These are phyloP conservation scores for Erodium maritimum DNA, from an alignment of 345 rosid species.

Conservation along the genomic window DNA sequence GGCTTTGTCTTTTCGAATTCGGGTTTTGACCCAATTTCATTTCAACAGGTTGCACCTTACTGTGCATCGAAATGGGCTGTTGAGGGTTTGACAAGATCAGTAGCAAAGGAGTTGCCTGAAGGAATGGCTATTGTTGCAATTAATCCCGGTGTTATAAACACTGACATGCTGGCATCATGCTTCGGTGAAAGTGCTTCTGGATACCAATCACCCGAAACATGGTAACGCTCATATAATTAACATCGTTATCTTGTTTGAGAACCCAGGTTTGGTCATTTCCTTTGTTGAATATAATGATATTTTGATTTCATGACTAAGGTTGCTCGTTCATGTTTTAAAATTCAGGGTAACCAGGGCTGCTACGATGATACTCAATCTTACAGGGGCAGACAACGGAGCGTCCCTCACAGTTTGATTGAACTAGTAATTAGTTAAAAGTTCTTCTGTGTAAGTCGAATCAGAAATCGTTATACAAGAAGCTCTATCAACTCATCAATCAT, in stretches of 20 bases:
- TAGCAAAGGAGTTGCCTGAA: constrained; percentile 79
- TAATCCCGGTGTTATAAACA: constrained; percentile 87
- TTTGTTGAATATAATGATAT: no score
- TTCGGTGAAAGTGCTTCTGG: constrained; percentile 69
- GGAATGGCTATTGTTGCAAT: constrained; percentile 87
- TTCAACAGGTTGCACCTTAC: constrained; percentile 81
- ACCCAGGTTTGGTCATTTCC: not conserved
- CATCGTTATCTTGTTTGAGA: not conserved
- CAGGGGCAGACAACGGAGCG: constrained; percentile 81
- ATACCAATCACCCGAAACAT: constrained; percentile 83
- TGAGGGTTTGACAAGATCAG: constrained; percentile 85
- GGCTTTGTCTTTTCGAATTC: not conserved
- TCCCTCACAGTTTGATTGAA: constrained; percentile 62
- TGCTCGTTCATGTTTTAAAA: not conserved
- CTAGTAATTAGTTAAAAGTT: not conserved
- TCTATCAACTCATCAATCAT: no score
- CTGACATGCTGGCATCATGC: constrained; percentile 84
- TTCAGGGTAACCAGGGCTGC: constrained; percentile 88
- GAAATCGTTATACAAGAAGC: no score
- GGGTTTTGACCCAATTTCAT: not conserved
- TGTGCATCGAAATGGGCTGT: constrained; percentile 99
- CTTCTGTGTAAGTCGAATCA: no score
- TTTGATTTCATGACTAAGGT: no score
- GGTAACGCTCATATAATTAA: constrained; percentile 42
- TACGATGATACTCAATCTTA: constrained; percentile 67